Evolutionary conservation across 805 yeast species (phyloP).

Genomic region (Candida cerambycidarum): DNA sequence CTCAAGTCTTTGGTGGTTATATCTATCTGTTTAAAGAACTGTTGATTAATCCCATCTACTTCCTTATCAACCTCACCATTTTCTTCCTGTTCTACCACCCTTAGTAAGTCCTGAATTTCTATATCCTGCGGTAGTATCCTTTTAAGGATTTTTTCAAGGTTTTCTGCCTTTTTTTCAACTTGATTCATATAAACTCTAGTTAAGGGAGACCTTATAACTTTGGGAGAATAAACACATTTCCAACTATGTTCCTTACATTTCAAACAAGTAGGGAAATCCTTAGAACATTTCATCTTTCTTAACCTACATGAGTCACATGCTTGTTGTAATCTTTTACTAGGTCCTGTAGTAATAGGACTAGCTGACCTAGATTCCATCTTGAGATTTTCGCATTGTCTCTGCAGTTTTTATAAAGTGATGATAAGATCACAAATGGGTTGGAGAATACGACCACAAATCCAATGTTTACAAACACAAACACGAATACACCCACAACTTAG

Average conservation of each 20-base stretch:
- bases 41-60: constrained; percentile 7
- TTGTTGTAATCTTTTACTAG: constrained; percentile 7
- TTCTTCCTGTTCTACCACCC: constrained; percentile 15
- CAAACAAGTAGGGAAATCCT: constrained; percentile 71
- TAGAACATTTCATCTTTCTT: constrained; percentile 77
- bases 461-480: too few species aligned
- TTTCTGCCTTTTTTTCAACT: constrained; percentile 53
- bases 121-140: constrained; percentile 32
- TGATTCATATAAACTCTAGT: constrained; percentile 82
- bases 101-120: constrained; percentile 21
- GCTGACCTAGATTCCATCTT: constrained; percentile 8
- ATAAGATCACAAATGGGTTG: not conserved
- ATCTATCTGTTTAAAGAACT: constrained; percentile 16
- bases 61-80: constrained; percentile 6
- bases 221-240: constrained; percentile 78
- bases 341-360: not conserved
- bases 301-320: constrained; percentile 83
- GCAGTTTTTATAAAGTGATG: not conserved
- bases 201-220: constrained; percentile 73
- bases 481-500: not conserved
- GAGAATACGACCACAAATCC: not conserved
- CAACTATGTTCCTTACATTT: constrained; percentile 75
- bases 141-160: constrained; percentile 31
- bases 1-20: constrained; percentile 19
- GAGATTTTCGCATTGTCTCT: constrained; percentile 5